Percentiles rank a stretch among this genome's conserved stretches.
Conservation (phyloP, 805 yeast genomes). For the Ogataea glucozyma region DNA sequence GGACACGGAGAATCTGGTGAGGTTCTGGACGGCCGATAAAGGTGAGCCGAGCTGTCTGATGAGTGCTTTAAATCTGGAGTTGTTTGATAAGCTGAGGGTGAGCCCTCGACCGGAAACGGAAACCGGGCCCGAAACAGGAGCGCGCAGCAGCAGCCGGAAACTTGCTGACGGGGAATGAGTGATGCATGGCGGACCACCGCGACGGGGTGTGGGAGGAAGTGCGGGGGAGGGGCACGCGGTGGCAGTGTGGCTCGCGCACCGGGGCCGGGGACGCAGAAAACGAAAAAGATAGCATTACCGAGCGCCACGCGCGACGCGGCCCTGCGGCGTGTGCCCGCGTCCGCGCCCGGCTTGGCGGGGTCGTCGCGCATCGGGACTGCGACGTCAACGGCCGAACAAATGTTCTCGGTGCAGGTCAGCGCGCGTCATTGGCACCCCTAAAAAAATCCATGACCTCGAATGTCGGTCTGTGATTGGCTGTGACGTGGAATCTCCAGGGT, state of each 20-base stretch:
- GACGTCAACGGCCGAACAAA: conserved; percentile 15
- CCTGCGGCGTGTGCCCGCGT: conserved; percentile 1
- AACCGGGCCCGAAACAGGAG: too few species aligned
- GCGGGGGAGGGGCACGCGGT: conserved; percentile 12
- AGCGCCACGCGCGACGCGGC: background rate
- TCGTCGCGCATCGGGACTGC: conserved; percentile 4
- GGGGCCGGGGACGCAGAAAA: conserved; percentile 5
- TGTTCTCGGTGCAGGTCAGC: conserved; percentile 6
- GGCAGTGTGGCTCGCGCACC: conserved; percentile 6
- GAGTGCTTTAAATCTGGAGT: conserved; percentile 68
- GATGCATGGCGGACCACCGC: conserved; percentile 2
- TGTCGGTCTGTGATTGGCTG: conserved; percentile 11
- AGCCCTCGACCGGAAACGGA: too few species aligned
- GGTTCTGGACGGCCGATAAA: conserved; percentile 67
- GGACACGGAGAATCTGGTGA: conserved; percentile 57
- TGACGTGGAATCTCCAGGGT: conserved; percentile 7
- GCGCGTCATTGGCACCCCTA: conserved; percentile 8
- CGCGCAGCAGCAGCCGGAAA: too few species aligned
- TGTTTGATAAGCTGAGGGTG: conserved; percentile 49
- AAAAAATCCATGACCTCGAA: conserved; percentile 20
- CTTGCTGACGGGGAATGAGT: conserved; percentile 3
- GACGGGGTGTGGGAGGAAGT: conserved; percentile 3
- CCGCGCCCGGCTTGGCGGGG: background rate
- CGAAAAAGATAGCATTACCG: background rate
- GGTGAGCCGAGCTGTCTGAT: conserved; percentile 76